Conservation (phyloP, 2,329 filamentous ascomycete genomes). For the Pseudonectria buxi region DNA sequence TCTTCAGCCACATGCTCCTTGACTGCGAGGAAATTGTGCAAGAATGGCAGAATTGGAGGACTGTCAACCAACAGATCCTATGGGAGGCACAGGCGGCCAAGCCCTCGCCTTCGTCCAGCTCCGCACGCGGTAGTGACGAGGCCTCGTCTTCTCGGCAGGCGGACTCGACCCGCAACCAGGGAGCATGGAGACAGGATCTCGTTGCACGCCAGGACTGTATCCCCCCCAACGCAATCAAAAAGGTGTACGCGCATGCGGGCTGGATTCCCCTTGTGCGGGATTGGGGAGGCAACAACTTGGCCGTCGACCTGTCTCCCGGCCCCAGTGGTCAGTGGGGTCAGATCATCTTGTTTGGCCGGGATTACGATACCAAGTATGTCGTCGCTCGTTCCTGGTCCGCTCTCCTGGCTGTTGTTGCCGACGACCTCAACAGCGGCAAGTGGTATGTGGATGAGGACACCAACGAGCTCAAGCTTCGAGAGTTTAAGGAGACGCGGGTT, state of each 20-base stretch:
- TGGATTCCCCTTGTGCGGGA: constrained; percentile 97
- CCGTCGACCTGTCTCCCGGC: constrained; percentile 85
- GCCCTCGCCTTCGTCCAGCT: constrained; percentile 62
- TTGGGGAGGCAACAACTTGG: constrained; percentile 98
- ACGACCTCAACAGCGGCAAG: constrained; percentile 85
- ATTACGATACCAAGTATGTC: constrained; percentile 98
- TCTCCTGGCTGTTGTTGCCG: constrained; percentile 79
- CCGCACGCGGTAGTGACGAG: constrained; percentile 57
- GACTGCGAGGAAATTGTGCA: constrained; percentile 98
- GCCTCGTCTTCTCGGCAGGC: constrained; percentile 63
- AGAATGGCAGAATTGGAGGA: constrained; percentile 95
- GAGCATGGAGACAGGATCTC: constrained; percentile 76
- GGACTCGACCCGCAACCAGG: constrained; percentile 46
- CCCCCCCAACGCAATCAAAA: constrained; percentile 79
- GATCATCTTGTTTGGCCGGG: constrained; percentile 90
- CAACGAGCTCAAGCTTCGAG: constrained; percentile 82
- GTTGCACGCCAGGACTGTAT: constrained; percentile 80
- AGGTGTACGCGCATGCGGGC: constrained; percentile 83
- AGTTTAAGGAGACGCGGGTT: constrained; percentile 83
- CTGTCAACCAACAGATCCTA: constrained; percentile 85
- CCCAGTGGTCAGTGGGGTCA: constrained; percentile 91
- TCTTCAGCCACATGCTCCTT: constrained; percentile 91
- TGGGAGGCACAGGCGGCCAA: constrained; percentile 50
- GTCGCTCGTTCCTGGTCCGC: constrained; percentile 86
- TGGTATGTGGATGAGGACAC: constrained; percentile 90